Conservation (phyloP, 2,329 filamentous ascomycete species). For the Neonectria faginata region DNA sequence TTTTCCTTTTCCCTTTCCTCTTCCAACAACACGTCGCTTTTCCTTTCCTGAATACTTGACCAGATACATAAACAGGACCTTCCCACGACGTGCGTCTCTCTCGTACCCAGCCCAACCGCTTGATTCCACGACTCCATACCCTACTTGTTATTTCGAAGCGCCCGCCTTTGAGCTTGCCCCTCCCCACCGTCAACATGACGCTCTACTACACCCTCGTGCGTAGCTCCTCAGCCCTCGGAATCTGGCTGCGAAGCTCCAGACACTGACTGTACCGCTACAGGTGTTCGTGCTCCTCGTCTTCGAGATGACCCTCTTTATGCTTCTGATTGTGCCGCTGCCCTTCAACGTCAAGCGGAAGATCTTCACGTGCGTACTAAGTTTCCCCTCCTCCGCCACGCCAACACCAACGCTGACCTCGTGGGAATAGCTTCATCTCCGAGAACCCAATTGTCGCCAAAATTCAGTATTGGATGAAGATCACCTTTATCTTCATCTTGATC, state of each 20-base stretch:
- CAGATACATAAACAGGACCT: conserved; percentile 19
- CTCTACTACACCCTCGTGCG: conserved; percentile 68
- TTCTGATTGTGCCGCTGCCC: conserved; percentile 86
- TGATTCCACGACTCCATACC: conserved; percentile 8
- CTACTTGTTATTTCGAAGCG: conserved; percentile 6
- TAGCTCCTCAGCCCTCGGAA: conserved; percentile 14
- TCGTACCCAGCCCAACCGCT: conserved; percentile 5
- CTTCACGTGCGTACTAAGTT: conserved; percentile 70
- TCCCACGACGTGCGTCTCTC: conserved; percentile 16
- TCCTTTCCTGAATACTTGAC: not conserved
- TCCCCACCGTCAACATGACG: conserved; percentile 61
- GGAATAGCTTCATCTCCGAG: conserved; percentile 87
- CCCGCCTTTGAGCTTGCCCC: conserved; percentile 34
- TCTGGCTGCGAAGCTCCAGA: conserved; percentile 5
- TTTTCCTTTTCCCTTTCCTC: conserved; percentile 39
- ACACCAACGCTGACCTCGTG: conserved; percentile 20
- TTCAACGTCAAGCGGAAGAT: conserved; percentile 87
- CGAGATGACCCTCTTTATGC: conserved; percentile 85
- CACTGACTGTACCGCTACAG: conserved; percentile 57
- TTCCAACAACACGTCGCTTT: conserved; percentile 11
- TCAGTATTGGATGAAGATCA: conserved; percentile 98
- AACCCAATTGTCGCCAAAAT: conserved; percentile 87
- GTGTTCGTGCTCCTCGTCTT: conserved; percentile 85
- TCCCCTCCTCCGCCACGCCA: not conserved
- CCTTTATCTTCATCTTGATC: conserved; percentile 98